Conservation (phyloP, 768 basidiomycete species). For the Porphyrellus cyaneotinctus region DNA sequence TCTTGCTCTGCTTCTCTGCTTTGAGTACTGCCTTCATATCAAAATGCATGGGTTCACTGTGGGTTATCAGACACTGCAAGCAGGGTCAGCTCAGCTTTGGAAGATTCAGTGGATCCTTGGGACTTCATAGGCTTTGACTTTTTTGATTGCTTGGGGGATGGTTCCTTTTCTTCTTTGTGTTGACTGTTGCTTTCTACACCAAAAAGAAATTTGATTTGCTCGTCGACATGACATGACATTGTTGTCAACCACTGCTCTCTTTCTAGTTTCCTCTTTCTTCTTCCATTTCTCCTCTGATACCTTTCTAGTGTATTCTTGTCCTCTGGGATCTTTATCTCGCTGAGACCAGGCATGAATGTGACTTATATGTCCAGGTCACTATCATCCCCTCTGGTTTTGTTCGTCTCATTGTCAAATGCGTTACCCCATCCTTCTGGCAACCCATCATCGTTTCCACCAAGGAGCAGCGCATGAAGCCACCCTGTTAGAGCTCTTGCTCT, state of each 20-base stretch:
- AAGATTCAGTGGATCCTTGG: conserved; percentile 18
- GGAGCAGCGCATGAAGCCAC: conserved; percentile 68
- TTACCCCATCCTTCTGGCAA: conserved; percentile 84
- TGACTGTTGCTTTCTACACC: conserved; percentile 33
- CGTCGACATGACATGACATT: conserved; percentile 13
- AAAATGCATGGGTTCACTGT: conserved; percentile 71
- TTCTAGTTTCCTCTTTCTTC: conserved; percentile 65
- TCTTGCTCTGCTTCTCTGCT: conserved; percentile 65
- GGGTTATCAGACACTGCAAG: conserved; percentile 55
- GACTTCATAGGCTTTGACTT: conserved; percentile 15
- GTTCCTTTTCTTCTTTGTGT: conserved; percentile 29
- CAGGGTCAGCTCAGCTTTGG: conserved; percentile 59
- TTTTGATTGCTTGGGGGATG: conserved; percentile 19
- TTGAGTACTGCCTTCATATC: conserved; percentile 86
- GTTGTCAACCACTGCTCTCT: conserved; percentile 27
- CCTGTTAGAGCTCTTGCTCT: conserved; percentile 32
- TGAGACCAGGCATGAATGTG: conserved; percentile 87
- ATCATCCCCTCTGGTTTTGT: conserved; percentile 22
- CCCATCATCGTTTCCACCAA: conserved; percentile 60
- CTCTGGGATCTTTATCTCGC: conserved; percentile 44
- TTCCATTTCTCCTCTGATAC: conserved; percentile 90
- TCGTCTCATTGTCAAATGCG: conserved; percentile 26
- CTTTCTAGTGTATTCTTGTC: conserved; percentile 88
- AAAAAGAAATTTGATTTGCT: conserved; percentile 56
- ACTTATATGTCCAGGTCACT: conserved; percentile 85